phyloP scores from a whole-genome alignment of 495 filamentous ascomycete genomes.

The Aspergillus sclerotiicarbonarius region DNA sequence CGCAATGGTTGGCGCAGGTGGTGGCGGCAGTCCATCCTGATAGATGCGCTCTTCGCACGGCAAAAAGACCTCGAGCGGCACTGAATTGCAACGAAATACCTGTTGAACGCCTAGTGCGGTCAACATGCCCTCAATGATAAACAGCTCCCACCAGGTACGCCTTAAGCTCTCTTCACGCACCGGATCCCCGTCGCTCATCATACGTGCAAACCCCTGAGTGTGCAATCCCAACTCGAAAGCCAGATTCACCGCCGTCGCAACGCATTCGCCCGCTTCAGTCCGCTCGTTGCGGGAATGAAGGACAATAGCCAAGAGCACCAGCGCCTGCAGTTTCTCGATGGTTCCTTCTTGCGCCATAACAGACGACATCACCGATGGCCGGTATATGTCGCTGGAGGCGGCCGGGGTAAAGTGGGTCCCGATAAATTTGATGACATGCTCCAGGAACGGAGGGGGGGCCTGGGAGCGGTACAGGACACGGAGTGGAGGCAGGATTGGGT shows the following conservation, averaged over 20 bases:
- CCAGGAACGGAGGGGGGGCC: constrained; percentile 39
- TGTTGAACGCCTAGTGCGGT: constrained; percentile 45
- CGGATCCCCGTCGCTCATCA: constrained; percentile 46
- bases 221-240: constrained; percentile 77
- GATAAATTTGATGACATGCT: constrained; percentile 49
- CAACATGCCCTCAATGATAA: constrained; percentile 65
- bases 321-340: constrained; percentile 64
- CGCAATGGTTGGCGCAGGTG: constrained; percentile 36
- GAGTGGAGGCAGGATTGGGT: constrained; percentile 43
- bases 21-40: constrained; percentile 39
- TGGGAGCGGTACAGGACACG: constrained; percentile 28
- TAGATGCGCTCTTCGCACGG: constrained; percentile 51
- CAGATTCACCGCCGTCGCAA: constrained; percentile 63
- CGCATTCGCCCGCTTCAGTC: constrained; percentile 60
- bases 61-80: constrained; percentile 39
- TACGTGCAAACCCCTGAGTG: constrained; percentile 48
- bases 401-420: constrained; percentile 44
- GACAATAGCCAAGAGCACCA: constrained; percentile 73
- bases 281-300: constrained; percentile 74
- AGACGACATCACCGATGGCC: constrained; percentile 33
- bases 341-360: constrained; percentile 35
- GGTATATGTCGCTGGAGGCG: constrained; percentile 39
- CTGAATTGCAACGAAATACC: constrained; percentile 32
- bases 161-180: constrained; percentile 74
- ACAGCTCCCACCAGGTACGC: constrained; percentile 91